Conservation (phyloP, 768 basidiomycete genomes). For the Lactarius deliciosus region DNA sequence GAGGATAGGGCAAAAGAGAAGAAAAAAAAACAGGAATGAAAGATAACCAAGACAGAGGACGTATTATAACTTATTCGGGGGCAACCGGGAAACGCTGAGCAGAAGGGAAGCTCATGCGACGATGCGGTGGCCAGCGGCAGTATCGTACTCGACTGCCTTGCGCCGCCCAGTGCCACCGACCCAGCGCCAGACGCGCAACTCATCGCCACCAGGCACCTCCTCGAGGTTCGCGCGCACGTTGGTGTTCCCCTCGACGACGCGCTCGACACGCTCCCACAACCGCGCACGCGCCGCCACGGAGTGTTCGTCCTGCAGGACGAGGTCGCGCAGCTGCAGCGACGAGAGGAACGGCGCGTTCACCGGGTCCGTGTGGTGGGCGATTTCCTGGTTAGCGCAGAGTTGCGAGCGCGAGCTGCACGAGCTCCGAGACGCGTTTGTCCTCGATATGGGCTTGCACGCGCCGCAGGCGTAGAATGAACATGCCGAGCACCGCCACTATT, state of each 20-base stretch:
- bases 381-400: constrained; percentile 79
- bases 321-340: constrained; percentile 84
- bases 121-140: constrained; percentile 31
- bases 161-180: constrained; percentile 50
- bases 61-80: constrained; percentile 25
- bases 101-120: constrained; percentile 17
- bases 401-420: constrained; percentile 79
- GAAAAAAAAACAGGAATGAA: neutral
- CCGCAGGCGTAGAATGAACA: constrained; percentile 38
- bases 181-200: constrained; percentile 91
- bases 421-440: constrained; percentile 61
- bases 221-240: constrained; percentile 85
- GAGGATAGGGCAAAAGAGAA: neutral
- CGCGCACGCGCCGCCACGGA: constrained; percentile 62
- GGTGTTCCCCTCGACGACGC: constrained; percentile 84
- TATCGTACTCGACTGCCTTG: constrained; percentile 24
- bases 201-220: constrained; percentile 83
- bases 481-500: constrained; percentile 28
- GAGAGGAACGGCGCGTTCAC: constrained; percentile 76
- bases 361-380: constrained; percentile 80
- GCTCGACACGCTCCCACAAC: constrained; percentile 82
- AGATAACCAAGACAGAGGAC: constrained; percentile 22
- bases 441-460: constrained; percentile 57
- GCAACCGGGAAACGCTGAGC: neutral
- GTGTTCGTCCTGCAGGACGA: constrained; percentile 79